Evolutionary conservation across 192 early-diverging fungal species (phyloP), one percentile per base, ranked within the genome.

Genomic region (Physocladia obscura): DNA sequence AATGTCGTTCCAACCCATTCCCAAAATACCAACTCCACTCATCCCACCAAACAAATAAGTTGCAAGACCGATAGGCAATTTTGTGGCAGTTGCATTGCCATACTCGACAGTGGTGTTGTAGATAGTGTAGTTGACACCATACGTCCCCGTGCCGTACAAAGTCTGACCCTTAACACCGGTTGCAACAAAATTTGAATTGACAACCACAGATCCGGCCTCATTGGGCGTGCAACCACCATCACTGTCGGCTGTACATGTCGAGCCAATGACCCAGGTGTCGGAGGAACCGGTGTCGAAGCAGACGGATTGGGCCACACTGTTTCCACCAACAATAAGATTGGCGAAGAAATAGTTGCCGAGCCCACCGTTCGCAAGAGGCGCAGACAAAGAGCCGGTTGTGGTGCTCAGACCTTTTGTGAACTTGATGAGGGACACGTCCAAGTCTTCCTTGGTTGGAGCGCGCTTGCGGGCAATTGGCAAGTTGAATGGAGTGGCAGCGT

Each of bases 221-320:
- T 59, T 59, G 11, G 57, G 57, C 5, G 26, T 19, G 57, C 57
- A 59, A 36, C 34, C 57, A 58, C 50, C 57, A n/a, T n/a, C n/a
- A 27, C 19, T 0, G 74, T 56, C 38, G 89, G 80, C 56, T 91
- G 91, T 55, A 34, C 57, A 59, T 35, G 22, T 59, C 29, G 57
- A 59, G 6, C 57, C 57, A 35, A 59, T 59, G 35, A 59, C 5
- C 24, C 34, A 59, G 19, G 57, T 59, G 29, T 59, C 57, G 11
- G 57, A 59, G 35, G 29, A 34, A 29, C 57, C 57, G 15, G 57
- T 59, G 57, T 76, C 83, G 69, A 71, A 63, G 67, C 71, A 74
- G 39, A 85, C 79, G 26, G 76, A 70, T 71, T 75, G 75, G 57
- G 80, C 76, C n/a, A n/a, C n/a, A 44, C 35, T 62, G 59, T 75